phyloP scores from a whole-genome alignment of 805 yeast species.

The Candida nonsorbophila region DNA sequence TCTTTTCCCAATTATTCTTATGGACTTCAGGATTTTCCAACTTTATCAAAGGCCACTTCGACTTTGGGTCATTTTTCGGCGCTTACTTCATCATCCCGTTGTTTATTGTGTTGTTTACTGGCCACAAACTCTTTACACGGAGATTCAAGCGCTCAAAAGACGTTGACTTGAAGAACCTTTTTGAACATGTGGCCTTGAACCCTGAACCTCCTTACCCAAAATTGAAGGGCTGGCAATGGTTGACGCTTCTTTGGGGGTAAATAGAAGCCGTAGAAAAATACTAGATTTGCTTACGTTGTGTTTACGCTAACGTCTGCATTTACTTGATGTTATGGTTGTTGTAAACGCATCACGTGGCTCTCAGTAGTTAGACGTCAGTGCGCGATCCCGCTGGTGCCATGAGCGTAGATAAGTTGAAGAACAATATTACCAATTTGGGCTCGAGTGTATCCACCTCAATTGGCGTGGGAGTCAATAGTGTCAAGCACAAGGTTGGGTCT shows the following conservation, averaged over 20 bases:
- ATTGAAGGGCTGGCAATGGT: slow-evolving; percentile 15
- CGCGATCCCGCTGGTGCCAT: slow-evolving; percentile 3
- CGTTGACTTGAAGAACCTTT: slow-evolving; percentile 20
- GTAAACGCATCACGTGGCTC: too few relatives aligned
- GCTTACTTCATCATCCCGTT: slow-evolving; percentile 67
- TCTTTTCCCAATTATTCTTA: slow-evolving; percentile 32
- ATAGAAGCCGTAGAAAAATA: too few relatives aligned
- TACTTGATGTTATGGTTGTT: too few relatives aligned
- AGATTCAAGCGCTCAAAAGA: slow-evolving; percentile 28
- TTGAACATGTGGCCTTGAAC: slow-evolving; percentile 18
- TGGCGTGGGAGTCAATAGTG: slow-evolving; percentile 3
- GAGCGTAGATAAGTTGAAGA: slow-evolving; percentile 9
- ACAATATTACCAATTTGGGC: slow-evolving; percentile 9
- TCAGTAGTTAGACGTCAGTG: too few relatives aligned
- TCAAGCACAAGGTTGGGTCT: slow-evolving; percentile 9
- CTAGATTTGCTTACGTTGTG: too few relatives aligned
- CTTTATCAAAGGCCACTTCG: slow-evolving; percentile 50
- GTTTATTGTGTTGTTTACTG: slow-evolving; percentile 47
- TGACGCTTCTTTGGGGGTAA: slow-evolving; percentile 13
- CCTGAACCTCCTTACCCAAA: slow-evolving; percentile 22
- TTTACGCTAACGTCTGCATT: too few relatives aligned
- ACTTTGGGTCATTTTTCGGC: slow-evolving; percentile 55
- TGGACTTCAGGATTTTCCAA: slow-evolving; percentile 69
- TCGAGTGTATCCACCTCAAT: slow-evolving; percentile 6
- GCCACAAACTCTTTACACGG: slow-evolving; percentile 45